Percentiles rank a stretch among this genome's conserved stretches.
phyloP scores from a whole-genome alignment of 1,139 yeast species.

The Nakaseomyces bracarensis region DNA sequence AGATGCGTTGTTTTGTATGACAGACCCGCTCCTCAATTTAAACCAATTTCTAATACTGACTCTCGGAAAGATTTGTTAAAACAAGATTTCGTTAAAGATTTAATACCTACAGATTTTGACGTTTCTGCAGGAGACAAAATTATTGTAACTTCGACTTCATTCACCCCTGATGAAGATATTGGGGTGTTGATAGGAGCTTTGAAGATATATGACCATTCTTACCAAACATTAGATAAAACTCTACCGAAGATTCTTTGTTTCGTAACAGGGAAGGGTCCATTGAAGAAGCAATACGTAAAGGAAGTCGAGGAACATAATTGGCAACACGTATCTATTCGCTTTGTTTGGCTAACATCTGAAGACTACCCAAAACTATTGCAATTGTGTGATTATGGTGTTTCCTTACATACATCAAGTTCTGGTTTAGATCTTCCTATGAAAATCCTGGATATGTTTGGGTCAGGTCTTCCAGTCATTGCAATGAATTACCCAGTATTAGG shows the following conservation, averaged over 20 bases:
- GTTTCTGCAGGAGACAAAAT: constrained; percentile 43
- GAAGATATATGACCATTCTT: constrained; percentile 44
- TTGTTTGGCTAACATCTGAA: constrained; percentile 70
- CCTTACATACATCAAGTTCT: constrained; percentile 83
- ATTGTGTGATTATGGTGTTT: constrained; percentile 78
- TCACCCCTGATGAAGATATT: constrained; percentile 93
- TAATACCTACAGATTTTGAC: constrained; percentile 37
- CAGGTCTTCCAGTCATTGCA: constrained; percentile 87
- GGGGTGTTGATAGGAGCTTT: constrained; percentile 61
- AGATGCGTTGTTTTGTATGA: constrained; percentile 53
- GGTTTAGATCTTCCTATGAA: constrained; percentile 98
- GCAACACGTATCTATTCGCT: constrained; percentile 45
- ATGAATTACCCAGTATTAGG: constrained; percentile 63
- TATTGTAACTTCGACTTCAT: constrained; percentile 80
- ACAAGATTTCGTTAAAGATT: constrained; percentile 34
- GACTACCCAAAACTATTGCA: constrained; percentile 75
- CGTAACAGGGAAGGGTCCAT: constrained; percentile 94
- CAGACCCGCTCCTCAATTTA: constrained; percentile 64
- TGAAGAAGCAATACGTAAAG: constrained; percentile 44
- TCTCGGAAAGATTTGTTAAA: constrained; percentile 23
- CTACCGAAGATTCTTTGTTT: constrained; percentile 53
- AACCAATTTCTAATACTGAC: constrained; percentile 37
- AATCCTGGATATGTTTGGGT: constrained; percentile 91
- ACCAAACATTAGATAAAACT: constrained; percentile 19
- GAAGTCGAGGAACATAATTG: constrained; percentile 40